These are phyloP conservation scores for Taiwanofungus camphoratus DNA, from an alignment of 1,284 basidiomycete species.

Conservation along the genomic window DNA sequence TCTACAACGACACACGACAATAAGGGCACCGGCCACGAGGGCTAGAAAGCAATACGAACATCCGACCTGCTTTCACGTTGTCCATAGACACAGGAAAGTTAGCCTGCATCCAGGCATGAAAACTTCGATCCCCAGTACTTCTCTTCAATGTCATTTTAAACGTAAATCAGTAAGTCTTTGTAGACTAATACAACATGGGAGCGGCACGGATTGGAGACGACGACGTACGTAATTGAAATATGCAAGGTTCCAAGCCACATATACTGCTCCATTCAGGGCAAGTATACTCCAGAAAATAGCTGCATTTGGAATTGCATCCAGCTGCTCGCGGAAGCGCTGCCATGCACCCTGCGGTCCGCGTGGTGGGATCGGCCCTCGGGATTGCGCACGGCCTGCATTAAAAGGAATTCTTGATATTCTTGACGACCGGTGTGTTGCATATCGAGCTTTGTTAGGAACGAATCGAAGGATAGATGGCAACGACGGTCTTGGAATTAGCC, in stretches of 20 bases:
- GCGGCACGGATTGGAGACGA: background rate
- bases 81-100: constrained; percentile 64
- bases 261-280: constrained; percentile 40
- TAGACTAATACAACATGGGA: too few relatives aligned
- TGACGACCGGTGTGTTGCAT: constrained; percentile 22
- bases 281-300: constrained; percentile 41
- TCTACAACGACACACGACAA: constrained; percentile 31
- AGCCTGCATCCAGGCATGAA: constrained; percentile 53
- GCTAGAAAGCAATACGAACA: constrained; percentile 40
- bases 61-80: constrained; percentile 65
- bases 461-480: constrained; percentile 17
- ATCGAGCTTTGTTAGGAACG: constrained; percentile 11
- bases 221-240: constrained; percentile 32
- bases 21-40: constrained; percentile 5
- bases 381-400: constrained; percentile 4
- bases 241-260: constrained; percentile 37
- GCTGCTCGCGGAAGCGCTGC: constrained; percentile 17
- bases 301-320: constrained; percentile 34
- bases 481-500: background rate
- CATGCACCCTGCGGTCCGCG: constrained; percentile 16
- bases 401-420: constrained; percentile 8
- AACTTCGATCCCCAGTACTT: constrained; percentile 39
- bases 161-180: background rate
- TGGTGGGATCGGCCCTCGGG: constrained; percentile 6
- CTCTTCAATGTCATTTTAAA: constrained; percentile 12